These are phyloP conservation scores for Emericellopsis terricola DNA, from an alignment of 495 filamentous ascomycete genomes.

Conservation along the genomic window DNA sequence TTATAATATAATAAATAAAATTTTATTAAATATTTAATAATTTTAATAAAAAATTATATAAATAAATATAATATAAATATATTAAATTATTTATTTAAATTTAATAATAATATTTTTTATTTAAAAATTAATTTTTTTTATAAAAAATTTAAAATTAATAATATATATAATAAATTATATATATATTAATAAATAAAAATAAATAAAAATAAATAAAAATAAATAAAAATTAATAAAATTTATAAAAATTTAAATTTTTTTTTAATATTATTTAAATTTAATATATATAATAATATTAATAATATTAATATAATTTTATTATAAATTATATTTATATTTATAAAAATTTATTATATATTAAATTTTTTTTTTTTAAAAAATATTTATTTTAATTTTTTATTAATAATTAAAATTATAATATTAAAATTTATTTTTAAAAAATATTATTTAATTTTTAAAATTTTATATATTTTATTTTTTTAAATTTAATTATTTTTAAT, in stretches of 20 bases:
- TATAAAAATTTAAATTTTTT: not conserved
- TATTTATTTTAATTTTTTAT: not conserved
- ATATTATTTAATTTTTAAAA: not conserved
- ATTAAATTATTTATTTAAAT: not conserved
- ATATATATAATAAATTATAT: too few species aligned
- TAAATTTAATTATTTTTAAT: too few species aligned
- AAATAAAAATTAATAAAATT: not conserved
- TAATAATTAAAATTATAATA: not conserved
- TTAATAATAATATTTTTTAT: not conserved
- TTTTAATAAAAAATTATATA: not conserved
- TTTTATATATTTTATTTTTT: too few species aligned
- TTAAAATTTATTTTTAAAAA: conserved; percentile 1
- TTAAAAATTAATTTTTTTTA: not conserved
- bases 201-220: not conserved
- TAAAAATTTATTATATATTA: not conserved
- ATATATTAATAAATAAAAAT: not conserved
- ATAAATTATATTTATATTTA: not conserved
- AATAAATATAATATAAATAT: not conserved
- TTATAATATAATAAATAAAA: not conserved
- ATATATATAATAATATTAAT: not conserved
- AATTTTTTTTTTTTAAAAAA: not conserved
- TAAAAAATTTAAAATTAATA: too few species aligned
- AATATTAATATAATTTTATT: not conserved
- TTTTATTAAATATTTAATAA: too few species aligned
- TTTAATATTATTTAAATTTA: not conserved